These are phyloP conservation scores for Ailanthus altissimus DNA, from an alignment of 345 rosid genomes.

Conservation along the genomic window DNA sequence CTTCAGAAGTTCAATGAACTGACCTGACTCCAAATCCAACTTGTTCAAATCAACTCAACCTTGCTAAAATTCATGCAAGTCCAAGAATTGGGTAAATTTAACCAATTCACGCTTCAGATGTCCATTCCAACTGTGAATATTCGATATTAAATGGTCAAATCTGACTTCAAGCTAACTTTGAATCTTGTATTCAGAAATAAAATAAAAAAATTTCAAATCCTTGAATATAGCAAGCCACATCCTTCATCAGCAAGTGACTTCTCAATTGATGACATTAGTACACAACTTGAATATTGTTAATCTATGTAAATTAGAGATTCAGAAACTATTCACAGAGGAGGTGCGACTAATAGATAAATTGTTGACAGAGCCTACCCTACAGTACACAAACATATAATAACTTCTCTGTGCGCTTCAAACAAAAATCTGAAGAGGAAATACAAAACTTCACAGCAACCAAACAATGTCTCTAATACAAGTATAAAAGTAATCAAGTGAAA, in stretches of 20 bases:
- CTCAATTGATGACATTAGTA: background rate
- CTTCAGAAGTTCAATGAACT: conserved; percentile 29
- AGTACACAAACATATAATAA: conserved; percentile 33
- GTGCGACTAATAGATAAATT: conserved; percentile 11
- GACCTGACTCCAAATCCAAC: conserved; percentile 34
- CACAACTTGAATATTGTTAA: background rate
- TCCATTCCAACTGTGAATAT: conserved; percentile 34
- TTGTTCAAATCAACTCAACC: conserved; percentile 40
- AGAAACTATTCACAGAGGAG: conserved; percentile 5
- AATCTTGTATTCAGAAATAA: background rate
- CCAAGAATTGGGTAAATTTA: conserved; percentile 28
- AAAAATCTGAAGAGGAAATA: conserved; percentile 52
- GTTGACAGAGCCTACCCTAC: conserved; percentile 53
- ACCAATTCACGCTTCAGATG: conserved; percentile 35
- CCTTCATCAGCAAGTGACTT: background rate
- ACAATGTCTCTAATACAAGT: conserved; percentile 18
- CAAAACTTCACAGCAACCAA: conserved; percentile 35
- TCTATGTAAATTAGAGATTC: background rate
- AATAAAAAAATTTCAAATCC: background rate
- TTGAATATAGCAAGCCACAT: background rate
- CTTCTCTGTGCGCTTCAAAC: conserved; percentile 52
- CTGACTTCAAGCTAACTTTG: conserved; percentile 14
- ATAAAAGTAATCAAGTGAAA: conserved; percentile 5
- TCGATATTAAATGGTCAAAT: conserved; percentile 28
- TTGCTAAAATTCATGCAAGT: conserved; percentile 35